A percentile compares a stretch with the other conserved stretches of the same genome.
phyloP scores from a whole-genome alignment of 345 rosid species.

The Ricinus communis region DNA sequence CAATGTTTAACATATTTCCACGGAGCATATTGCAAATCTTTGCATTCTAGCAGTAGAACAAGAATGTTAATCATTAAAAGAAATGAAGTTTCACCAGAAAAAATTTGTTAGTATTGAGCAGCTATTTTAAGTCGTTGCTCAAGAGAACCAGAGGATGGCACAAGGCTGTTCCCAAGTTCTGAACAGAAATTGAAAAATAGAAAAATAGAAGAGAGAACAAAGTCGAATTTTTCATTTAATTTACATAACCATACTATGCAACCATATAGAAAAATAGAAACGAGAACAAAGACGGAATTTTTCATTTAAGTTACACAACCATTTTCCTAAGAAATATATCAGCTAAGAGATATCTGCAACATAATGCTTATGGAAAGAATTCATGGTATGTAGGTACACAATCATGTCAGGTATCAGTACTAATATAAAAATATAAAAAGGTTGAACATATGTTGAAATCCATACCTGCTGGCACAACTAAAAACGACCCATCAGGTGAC shows the following conservation, averaged over 20 bases:
- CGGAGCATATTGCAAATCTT: neutral
- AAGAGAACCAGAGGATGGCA: neutral
- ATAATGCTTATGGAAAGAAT: neutral
- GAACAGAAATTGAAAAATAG: neutral
- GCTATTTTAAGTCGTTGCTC: neutral
- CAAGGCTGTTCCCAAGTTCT: neutral
- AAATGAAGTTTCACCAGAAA: neutral
- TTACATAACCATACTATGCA: neutral
- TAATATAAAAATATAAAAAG: neutral
- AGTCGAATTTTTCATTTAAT: no score
- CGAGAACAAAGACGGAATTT: neutral
- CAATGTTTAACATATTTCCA: neutral
- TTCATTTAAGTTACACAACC: neutral
- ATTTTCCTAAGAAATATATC: neutral
- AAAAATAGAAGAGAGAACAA: no score
- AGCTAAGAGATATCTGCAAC: neutral
- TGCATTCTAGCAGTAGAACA: neutral
- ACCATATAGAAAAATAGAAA: neutral
- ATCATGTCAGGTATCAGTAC: neutral
- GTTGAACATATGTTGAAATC: neutral
- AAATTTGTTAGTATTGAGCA: neutral
- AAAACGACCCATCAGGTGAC: conserved; percentile 98
- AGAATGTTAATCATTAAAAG: neutral
- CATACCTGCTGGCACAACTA: conserved; percentile 88
- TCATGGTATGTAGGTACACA: neutral